A percentile compares a stretch with the other conserved stretches of the same genome.
Conservation (phyloP, 768 basidiomycete species). For the Hirschioporus abietinus region DNA sequence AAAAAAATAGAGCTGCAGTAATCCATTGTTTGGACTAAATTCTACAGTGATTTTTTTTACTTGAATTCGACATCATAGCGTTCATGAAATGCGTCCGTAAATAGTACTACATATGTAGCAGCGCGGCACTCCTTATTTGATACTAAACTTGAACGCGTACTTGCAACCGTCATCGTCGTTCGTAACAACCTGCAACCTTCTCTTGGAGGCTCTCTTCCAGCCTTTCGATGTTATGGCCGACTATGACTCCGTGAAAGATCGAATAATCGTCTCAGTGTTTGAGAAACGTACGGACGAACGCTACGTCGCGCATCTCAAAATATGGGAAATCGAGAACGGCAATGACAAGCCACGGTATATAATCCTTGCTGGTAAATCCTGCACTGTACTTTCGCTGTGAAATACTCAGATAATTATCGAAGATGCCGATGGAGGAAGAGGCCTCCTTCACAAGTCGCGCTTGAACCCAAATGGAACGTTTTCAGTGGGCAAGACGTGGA, state of each 20-base stretch:
- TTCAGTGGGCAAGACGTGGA: conserved; percentile 98
- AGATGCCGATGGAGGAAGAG: conserved; percentile 59
- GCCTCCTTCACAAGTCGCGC: conserved; percentile 94
- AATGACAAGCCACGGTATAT: conserved; percentile 87
- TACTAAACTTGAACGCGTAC: neutral
- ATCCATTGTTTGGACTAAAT: neutral
- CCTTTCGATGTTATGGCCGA: conserved; percentile 28
- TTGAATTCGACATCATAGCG: too few relatives aligned
- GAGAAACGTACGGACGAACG: conserved; percentile 71
- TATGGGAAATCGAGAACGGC: conserved; percentile 77
- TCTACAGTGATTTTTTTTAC: too few relatives aligned
- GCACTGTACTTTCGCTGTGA: neutral
- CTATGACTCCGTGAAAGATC: conserved; percentile 48
- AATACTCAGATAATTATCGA: conserved; percentile 12
- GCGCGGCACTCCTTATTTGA: neutral
- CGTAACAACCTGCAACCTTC: neutral
- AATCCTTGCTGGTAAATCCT: conserved; percentile 78
- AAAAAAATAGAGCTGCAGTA: neutral
- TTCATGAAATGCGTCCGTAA: neutral
- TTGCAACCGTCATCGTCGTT: neutral
- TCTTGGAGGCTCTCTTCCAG: neutral
- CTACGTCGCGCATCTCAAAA: conserved; percentile 87
- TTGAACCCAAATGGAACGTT: conserved; percentile 91
- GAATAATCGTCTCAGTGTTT: conserved; percentile 83
- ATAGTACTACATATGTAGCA: too few relatives aligned